Base-by-base conservation (phyloP, 140 eudicot species). In the Anethum foeniculum region DNA sequence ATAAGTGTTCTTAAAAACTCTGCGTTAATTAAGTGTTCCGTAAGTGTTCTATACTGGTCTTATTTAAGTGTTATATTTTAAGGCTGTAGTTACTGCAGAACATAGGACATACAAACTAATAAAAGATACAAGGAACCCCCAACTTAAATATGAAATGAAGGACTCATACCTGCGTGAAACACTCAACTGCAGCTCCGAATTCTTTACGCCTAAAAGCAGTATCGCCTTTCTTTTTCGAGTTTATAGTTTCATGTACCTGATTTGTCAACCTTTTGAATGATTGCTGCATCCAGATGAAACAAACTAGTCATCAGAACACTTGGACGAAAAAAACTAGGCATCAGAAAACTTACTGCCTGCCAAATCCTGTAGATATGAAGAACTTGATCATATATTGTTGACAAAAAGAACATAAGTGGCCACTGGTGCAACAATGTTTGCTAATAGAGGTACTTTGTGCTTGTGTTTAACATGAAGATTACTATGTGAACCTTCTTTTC, bases 191-290 rank as follows among this genome's bases (percentile, higher is more conserved):
- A 27, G 90, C 83, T 83, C 82, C 85, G 74, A 88, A 89, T 56
- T 94, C 96, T 87, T 91, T 94, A 64, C 92, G 97, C 77, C 94
- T 88, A 80, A 94, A 94, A 82, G 98, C 97, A 44, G 74, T 81
- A 10, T 94, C 98, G 7, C 98, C 98, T 85, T 92, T 92, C 85
- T 90, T 94, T 96, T 94, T 94, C 13, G 96, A 89, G 88, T 82
- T 90, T 81, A 94, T 62, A 4, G 94, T 90, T 14, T 92, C 98
- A 74, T 92, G 97, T 90, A 94, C 82, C 86, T 94, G 98, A 81
- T 83, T 87, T 60, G 98, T 94, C 98, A 97, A 94, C 96, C 90
- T 85, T 82, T 90, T 96, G 85, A 92, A 94, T 1, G 98, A 94
- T 5, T 90, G 96, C 97, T 93, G 90, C 44, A 47, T 32, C 23